Evolutionary conservation across 2,329 filamentous ascomycete genomes (phyloP), one percentile per base, ranked within the genome.

Genomic region (Endothia cerciana): DNA sequence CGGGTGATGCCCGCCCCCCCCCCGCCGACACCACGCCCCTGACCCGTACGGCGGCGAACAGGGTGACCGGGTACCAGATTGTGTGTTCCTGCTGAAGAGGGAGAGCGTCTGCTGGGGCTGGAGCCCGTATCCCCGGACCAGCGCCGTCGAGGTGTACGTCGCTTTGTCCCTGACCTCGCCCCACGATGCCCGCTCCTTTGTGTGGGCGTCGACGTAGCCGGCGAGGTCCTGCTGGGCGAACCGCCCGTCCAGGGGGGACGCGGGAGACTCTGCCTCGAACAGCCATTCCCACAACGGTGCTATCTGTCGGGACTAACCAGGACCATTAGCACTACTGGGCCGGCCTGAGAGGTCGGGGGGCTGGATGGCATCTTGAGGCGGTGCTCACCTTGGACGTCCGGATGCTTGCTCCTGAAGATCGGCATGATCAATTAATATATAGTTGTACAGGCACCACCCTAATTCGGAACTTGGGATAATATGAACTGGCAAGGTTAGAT

Each of bases 1-100:
- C 86, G 0, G 86, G 87, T 25, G 80, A 84, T 0, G 87, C 87
- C 2, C 87, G n/a, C n/a, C n/a, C n/a, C n/a, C n/a, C n/a, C n/a
- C n/a, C n/a, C 2, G 87, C 86, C 1, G 81, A 84, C 4, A 89
- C 82, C 36, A 84, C 79, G 11, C 84, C 86, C 0, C 79, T 76
- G 25, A 51, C 0, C 1, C 84, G 57, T 57, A 61, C 28, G 19
- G 62, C 65, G 4, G 64, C 64, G 38, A 65, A 68, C 22, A 68
- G 17, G 59, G 60, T 41, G 22, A 66, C 66, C 4, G 61, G 60
- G 22, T 68, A 66, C 66, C 66, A 68, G 36, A 66, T 63, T 33
- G 64, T 60, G 64, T 60, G 25, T 66, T 62, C 22, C 58, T 58
- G 56, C 66, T 68, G 55, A 66, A 66, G n/a, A 68, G 49, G 8